Base-by-base conservation (phyloP, 2,329 filamentous ascomycete species). In the Colletotrichum eremochloae region DNA sequence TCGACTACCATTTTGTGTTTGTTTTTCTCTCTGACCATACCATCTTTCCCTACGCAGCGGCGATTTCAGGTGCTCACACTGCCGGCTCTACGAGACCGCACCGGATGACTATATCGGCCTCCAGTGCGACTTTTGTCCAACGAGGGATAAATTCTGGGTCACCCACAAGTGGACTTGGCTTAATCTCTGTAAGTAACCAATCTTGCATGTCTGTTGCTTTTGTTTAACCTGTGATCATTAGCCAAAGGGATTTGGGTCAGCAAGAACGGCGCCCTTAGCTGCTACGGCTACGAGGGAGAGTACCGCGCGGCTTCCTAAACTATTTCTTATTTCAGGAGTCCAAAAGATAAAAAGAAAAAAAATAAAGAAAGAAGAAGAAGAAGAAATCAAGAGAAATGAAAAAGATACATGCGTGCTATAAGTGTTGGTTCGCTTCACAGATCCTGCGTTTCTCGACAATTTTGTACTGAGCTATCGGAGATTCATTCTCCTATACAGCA, bases 211-310 rank as follows among this genome's bases (percentile, higher is more conserved):
- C 24, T n/a, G 5, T 9, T 5, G n/a, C n/a, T 50, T 1, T 38
- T 50, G 6, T 36, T 24, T 63, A 12, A 63, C 48, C 1, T 3
- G 38, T 5, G 8, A 0, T 24, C 18, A 31, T 15, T 1, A 63
- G 61, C 61, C 18, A 3, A 4, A 2, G 48, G 61, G 20, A 63
- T 63, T 3, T 63, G 61, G 61, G 61, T 63, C 36, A 63, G 15
- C 36, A 50, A 42, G 20, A 52, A 53, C 11, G 61, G 61, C 9
- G 36, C 61, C 9, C 61, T 63, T 11, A 40, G 48, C 61, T 63
- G 61, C 24, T 63, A 63, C 11, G 12, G n/a, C 15, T 5, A 52
- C n/a, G 24, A 52, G 14, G 61, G 61, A 12, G 61, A 62, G 42
- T 15, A n/a, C 40, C 18, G 20, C 8, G 18, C 3, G 11, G 9